Conservation (phyloP, 2,329 filamentous ascomycete species). For the Cladophialophora bantiana region DNA sequence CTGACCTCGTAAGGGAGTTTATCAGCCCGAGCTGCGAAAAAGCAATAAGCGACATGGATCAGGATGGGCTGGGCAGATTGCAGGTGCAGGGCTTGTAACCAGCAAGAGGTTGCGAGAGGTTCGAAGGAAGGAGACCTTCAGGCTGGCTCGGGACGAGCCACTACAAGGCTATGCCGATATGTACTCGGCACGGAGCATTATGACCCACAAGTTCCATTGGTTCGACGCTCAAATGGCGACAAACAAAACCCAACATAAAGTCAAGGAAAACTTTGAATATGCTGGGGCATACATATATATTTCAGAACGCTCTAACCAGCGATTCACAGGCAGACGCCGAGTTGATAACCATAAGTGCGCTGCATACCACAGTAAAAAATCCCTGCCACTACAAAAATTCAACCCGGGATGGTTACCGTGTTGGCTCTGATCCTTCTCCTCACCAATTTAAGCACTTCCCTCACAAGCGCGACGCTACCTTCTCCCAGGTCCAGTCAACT, state of each 20-base stretch:
- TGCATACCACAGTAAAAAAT: not conserved
- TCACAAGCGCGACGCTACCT: not conserved
- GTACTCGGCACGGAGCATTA: not conserved
- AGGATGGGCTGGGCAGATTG: too few relatives aligned
- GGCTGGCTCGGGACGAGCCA: not conserved
- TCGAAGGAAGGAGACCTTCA: too few relatives aligned
- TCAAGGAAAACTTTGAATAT: not conserved
- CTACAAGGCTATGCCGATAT: not conserved
- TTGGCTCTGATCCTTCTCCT: not conserved
- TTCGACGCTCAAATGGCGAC: not conserved
- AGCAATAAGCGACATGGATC: too few relatives aligned
- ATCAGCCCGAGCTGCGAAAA: too few relatives aligned
- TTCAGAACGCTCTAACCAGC: not conserved
- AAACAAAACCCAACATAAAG: not conserved
- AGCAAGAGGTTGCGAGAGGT: too few relatives aligned
- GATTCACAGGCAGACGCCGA: not conserved
- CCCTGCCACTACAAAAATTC: not conserved
- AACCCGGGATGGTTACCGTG: not conserved
- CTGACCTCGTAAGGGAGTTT: too few relatives aligned
- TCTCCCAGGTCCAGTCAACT: not conserved
- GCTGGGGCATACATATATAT: not conserved
- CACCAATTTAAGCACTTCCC: not conserved
- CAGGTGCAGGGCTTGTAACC: too few relatives aligned
- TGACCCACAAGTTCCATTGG: not conserved
- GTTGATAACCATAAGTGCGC: not conserved